phyloP scores from a whole-genome alignment of 1,139 yeast genomes.

The Debaryomyces sp. region DNA sequence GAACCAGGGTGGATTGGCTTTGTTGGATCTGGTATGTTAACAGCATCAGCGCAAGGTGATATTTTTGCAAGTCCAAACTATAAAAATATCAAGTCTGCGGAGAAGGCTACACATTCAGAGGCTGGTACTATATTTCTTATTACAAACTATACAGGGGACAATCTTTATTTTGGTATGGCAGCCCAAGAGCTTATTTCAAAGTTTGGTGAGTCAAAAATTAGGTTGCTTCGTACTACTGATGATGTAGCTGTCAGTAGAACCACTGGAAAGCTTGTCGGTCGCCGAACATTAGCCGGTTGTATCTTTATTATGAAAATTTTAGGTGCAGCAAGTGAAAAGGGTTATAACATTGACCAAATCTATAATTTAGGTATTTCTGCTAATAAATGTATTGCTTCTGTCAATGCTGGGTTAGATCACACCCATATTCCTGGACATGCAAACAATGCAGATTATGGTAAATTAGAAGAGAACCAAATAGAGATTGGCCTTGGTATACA shows the following conservation, averaged over 20 bases:
- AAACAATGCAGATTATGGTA: slow-evolving; percentile 31
- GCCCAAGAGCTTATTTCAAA: slow-evolving; percentile 31
- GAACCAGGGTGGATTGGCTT: slow-evolving; percentile 51
- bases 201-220: slow-evolving; percentile 19
- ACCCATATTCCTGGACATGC: slow-evolving; percentile 74
- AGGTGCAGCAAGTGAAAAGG: slow-evolving; percentile 44
- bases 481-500: slow-evolving; percentile 88
- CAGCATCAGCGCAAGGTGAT: slow-evolving; percentile 50
- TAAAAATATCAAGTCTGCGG: slow-evolving; percentile 43
- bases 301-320: slow-evolving; percentile 38
- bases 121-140: slow-evolving; percentile 27
- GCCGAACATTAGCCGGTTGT: slow-evolving; percentile 45
- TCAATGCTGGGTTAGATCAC: slow-evolving; percentile 78
- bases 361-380: slow-evolving; percentile 16
- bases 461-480: slow-evolving; percentile 44
- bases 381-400: slow-evolving; percentile 57
- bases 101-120: slow-evolving; percentile 24
- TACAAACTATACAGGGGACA: slow-evolving; percentile 25
- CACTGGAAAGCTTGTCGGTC: slow-evolving; percentile 41
- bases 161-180: slow-evolving; percentile 23
- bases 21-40: slow-evolving; percentile 47
- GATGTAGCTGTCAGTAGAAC: slow-evolving; percentile 45
- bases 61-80: slow-evolving; percentile 50
- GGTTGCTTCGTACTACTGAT: slow-evolving; percentile 22
- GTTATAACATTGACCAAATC: slow-evolving; percentile 35